Conservation (phyloP, 345 rosid genomes). For the Odontarrhena argentea region DNA sequence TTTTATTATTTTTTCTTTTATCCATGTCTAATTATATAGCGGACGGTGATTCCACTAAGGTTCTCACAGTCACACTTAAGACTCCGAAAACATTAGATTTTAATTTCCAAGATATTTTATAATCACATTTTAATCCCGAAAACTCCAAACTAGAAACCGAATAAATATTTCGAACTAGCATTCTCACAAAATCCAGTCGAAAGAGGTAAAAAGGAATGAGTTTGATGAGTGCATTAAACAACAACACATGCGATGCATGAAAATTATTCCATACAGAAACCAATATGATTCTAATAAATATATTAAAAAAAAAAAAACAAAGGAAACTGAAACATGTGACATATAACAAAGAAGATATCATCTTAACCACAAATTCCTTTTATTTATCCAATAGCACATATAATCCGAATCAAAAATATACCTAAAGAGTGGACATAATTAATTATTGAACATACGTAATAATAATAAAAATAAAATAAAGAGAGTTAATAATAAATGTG, state of each 20-base stretch:
- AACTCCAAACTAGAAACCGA: neutral
- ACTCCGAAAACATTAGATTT: no score
- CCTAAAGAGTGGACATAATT: neutral
- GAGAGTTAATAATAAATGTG: constrained; percentile 36
- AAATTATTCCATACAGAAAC: constrained; percentile 14
- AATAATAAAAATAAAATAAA: neutral
- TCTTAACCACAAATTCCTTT: constrained; percentile 18
- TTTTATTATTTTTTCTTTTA: no score
- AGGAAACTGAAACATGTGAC: constrained; percentile 27
- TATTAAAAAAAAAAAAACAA: neutral
- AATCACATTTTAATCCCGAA: neutral
- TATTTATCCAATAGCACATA: neutral
- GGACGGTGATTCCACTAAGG: no score
- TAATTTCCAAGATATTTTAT: no score
- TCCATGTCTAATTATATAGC: no score
- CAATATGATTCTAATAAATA: neutral
- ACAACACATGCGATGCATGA: constrained; percentile 29
- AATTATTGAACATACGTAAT: neutral
- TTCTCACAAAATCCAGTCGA: neutral
- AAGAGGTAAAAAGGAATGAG: neutral
- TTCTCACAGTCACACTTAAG: no score
- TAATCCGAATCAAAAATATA: neutral
- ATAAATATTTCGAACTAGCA: no score
- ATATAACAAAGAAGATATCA: constrained; percentile 9
- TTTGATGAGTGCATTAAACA: constrained; percentile 30